These are phyloP conservation scores for Reticulascus tulasneorum DNA, from an alignment of 2,329 filamentous ascomycete genomes.

Conservation along the genomic window DNA sequence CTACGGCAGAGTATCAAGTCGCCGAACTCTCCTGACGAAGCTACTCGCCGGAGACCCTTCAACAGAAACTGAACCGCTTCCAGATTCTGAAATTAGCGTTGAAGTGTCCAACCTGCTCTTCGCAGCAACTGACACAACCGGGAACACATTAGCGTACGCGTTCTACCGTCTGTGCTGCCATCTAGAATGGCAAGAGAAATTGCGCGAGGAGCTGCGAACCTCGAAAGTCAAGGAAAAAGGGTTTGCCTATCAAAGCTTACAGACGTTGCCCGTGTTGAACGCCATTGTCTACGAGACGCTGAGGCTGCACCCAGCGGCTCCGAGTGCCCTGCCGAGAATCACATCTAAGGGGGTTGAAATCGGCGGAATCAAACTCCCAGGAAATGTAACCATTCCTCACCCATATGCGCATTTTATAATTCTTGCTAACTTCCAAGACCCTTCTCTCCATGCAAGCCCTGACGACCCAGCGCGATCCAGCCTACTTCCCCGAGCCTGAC, in stretches of 20 bases:
- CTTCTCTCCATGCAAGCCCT: constrained; percentile 11
- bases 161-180: constrained; percentile 9
- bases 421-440: neutral
- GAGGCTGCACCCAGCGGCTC: constrained; percentile 9
- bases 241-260: constrained; percentile 3
- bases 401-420: neutral
- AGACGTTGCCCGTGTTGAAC: constrained; percentile 10
- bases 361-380: neutral
- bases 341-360: constrained; percentile 4
- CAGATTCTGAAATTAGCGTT: constrained; percentile 9
- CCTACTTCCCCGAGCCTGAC: constrained; percentile 14
- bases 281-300: constrained; percentile 11
- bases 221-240: neutral
- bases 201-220: constrained; percentile 9
- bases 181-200: constrained; percentile 12
- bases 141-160: constrained; percentile 13
- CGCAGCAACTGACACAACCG: constrained; percentile 14
- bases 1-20: constrained; percentile 7
- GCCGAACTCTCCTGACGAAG: constrained; percentile 11
- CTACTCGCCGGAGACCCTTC: constrained; percentile 8
- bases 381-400: neutral
- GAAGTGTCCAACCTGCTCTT: constrained; percentile 15
- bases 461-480: constrained; percentile 10
- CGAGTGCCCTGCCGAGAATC: constrained; percentile 6
- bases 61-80: constrained; percentile 8